Percentiles rank a stretch among this genome's conserved stretches.
These are phyloP conservation scores for Colletotrichum spaethianum DNA, from an alignment of 2,329 filamentous ascomycete genomes.

Conservation along the genomic window DNA sequence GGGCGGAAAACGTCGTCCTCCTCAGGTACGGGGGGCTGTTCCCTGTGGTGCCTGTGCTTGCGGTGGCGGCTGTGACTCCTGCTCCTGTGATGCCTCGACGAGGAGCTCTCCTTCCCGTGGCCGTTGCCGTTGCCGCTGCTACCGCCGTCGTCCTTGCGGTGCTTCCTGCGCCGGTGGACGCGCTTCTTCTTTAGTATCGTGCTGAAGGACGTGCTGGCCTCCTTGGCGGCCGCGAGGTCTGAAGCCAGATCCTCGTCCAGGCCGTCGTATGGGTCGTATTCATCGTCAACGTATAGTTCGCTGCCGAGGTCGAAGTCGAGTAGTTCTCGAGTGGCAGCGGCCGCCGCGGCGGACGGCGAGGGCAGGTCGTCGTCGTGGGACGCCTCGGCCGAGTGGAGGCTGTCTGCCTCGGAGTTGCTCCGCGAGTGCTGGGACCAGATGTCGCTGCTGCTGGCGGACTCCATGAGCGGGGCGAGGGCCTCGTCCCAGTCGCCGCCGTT, in stretches of 20 bases:
- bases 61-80: slow-evolving; percentile 41
- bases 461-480: slow-evolving; percentile 79
- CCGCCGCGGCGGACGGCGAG: slow-evolving; percentile 67
- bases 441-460: slow-evolving; percentile 52
- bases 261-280: slow-evolving; percentile 52
- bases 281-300: slow-evolving; percentile 37
- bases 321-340: slow-evolving; percentile 67
- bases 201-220: slow-evolving; percentile 57
- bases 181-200: slow-evolving; percentile 65
- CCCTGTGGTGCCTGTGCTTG: slow-evolving; percentile 46
- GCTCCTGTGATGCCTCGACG: slow-evolving; percentile 10
- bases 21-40: slow-evolving; percentile 37
- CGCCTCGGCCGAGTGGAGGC: slow-evolving; percentile 46
- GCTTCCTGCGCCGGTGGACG: slow-evolving; percentile 54
- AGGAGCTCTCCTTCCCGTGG: slow-evolving; percentile 33
- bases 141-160: slow-evolving; percentile 50
- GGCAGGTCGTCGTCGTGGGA: slow-evolving; percentile 53
- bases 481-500: slow-evolving; percentile 84
- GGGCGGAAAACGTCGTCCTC: slow-evolving; percentile 45
- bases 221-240: slow-evolving; percentile 51
- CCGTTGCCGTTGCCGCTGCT: background rate
- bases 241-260: slow-evolving; percentile 51
- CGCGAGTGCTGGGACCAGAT: slow-evolving; percentile 59
- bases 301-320: slow-evolving; percentile 54
- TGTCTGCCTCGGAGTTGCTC: slow-evolving; percentile 50